These are phyloP conservation scores for Lophium mytilinum DNA, from an alignment of 495 filamentous ascomycete genomes.

Conservation along the genomic window DNA sequence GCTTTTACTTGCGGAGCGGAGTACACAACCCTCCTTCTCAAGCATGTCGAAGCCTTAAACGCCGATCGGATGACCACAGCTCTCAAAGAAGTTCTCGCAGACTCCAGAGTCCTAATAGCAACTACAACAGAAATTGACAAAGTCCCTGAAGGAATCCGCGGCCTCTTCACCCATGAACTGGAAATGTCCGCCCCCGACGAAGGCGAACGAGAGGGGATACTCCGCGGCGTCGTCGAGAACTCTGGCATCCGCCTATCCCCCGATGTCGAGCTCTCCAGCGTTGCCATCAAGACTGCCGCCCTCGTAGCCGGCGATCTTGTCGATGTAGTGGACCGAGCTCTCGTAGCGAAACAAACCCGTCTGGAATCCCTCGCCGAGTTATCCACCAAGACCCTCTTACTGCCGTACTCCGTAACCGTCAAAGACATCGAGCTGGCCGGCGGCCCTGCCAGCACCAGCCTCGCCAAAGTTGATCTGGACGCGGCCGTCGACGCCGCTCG, in stretches of 20 bases:
- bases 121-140: slow-evolving; percentile 94
- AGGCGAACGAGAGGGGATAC: slow-evolving; percentile 78
- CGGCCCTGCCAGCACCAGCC: slow-evolving; percentile 64
- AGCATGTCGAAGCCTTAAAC: slow-evolving; percentile 82
- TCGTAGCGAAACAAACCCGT: slow-evolving; percentile 63
- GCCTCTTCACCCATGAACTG: slow-evolving; percentile 90
- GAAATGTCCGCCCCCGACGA: slow-evolving; percentile 92
- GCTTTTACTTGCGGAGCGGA: slow-evolving; percentile 81
- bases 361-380: slow-evolving; percentile 58
- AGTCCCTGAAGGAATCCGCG: slow-evolving; percentile 78
- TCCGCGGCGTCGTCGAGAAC: slow-evolving; percentile 67
- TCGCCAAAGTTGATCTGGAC: slow-evolving; percentile 86
- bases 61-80: slow-evolving; percentile 81
- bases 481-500: slow-evolving; percentile 84
- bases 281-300: slow-evolving; percentile 92
- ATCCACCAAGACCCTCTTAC: slow-evolving; percentile 9
- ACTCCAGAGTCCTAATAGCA: slow-evolving; percentile 72
- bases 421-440: slow-evolving; percentile 83
- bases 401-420: slow-evolving; percentile 45
- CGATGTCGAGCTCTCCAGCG: slow-evolving; percentile 71
- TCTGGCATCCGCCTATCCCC: slow-evolving; percentile 61
- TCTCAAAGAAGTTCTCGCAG: slow-evolving; percentile 66
- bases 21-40: slow-evolving; percentile 72
- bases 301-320: slow-evolving; percentile 89
- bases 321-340: slow-evolving; percentile 86